phyloP scores from a whole-genome alignment of 2,329 filamentous ascomycete genomes.

The Pochonia chlamydosporia region DNA sequence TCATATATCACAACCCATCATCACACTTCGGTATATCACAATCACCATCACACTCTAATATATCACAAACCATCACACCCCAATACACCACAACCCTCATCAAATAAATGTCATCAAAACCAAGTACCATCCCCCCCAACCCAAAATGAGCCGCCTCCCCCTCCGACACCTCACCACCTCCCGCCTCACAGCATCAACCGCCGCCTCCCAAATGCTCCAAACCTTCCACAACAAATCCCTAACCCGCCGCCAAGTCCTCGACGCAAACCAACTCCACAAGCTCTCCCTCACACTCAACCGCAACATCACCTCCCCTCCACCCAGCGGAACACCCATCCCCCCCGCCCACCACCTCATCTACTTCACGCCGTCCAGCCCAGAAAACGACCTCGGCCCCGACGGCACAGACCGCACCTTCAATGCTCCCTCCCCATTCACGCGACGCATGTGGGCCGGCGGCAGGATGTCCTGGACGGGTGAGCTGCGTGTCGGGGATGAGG shows the following conservation, averaged over 20 bases:
- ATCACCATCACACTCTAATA: too few species aligned
- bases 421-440: slow-evolving; percentile 51
- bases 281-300: slow-evolving; percentile 53
- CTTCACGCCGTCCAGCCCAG: slow-evolving; percentile 53
- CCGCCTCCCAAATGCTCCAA: slow-evolving; percentile 25
- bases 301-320: slow-evolving; percentile 30
- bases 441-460: slow-evolving; percentile 65
- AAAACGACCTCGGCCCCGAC: slow-evolving; percentile 49
- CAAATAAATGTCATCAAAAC: too few species aligned
- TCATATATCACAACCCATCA: too few species aligned
- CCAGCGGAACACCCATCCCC: slow-evolving; percentile 43
- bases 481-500: slow-evolving; percentile 48
- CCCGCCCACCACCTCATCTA: slow-evolving; percentile 58
- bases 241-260: slow-evolving; percentile 42
- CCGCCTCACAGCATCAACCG: slow-evolving; percentile 20
- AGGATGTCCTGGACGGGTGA: slow-evolving; percentile 45
- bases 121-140: too few species aligned
- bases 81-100: neutral
- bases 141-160: neutral
- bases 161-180: slow-evolving; percentile 5
- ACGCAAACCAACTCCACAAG: slow-evolving; percentile 58
- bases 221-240: slow-evolving; percentile 21
- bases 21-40: too few species aligned
- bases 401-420: slow-evolving; percentile 58
- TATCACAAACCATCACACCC: neutral